Evolutionary conservation across 2,329 filamentous ascomycete species (phyloP), one percentile per base, ranked within the genome.

Genomic region (Metarhizium rileyi): DNA sequence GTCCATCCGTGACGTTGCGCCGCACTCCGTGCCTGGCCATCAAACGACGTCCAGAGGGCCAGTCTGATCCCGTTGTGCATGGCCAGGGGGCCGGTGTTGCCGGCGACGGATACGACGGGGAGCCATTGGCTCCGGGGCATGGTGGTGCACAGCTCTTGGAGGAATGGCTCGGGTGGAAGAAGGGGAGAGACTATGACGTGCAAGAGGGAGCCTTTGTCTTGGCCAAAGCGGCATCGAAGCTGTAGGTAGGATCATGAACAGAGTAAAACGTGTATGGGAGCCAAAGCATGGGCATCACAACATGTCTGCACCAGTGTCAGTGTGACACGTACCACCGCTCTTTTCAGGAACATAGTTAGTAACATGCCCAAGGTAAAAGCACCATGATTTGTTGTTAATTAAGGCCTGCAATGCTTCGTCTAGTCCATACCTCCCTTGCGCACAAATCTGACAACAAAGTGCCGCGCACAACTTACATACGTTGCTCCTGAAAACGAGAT

Each of bases 91-190:
- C 69, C 4, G 84, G 84, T 0, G 73, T 84, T 0, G 66, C 80
- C 46, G 87, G 86, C 0, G 72, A 72, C 46, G 86, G 86, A 1
- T 95, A 91, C 73, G 66, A 58, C 1, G 80, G 78, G 18, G 68
- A 66, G 22, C 66, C 75, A 0, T 63, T 96, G 49, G 64, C 63
- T 4, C 79, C 87, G 1, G 87, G 90, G 0, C 69, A 82, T 23
- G 87, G 86, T 4, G 90, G 88, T 1, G 83, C 89, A 63, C 78
- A 81, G 47, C 75, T 77, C 4, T 63, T 96, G 53, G 69, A 68
- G 46, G 64, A 75, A 46, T 96, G 91, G 91, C 72, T 85, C 56
- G 87, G 88, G 0, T 94, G 89, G 88, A 75, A 71, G 52, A 77
- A 72, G 58, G 89, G 86, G 1, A 73, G 68, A 52, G 80, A 95